phyloP scores from a whole-genome alignment of 768 basidiomycete genomes.

The Pleurotus eryngii region DNA sequence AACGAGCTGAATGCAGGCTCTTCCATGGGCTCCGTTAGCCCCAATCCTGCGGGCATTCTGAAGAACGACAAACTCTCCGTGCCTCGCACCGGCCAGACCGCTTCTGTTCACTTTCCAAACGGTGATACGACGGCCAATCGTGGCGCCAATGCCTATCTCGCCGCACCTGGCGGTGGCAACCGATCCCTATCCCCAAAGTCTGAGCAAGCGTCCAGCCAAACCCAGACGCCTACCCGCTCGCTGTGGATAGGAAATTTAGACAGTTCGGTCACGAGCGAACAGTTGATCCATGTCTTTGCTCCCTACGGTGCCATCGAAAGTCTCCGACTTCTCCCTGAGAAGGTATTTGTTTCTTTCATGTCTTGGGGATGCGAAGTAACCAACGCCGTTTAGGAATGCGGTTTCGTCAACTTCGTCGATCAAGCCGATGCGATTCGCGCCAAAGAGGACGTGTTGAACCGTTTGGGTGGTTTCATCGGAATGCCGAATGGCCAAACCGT shows the following conservation, averaged over 20 bases:
- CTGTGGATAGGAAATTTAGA: constrained; percentile 99
- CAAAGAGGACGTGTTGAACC: constrained; percentile 95
- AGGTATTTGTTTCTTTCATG: constrained; percentile 48
- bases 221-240: constrained; percentile 92
- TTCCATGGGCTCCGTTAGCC: constrained; percentile 32
- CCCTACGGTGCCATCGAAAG: constrained; percentile 98
- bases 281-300: constrained; percentile 93
- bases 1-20: constrained; percentile 45
- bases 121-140: constrained; percentile 55
- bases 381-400: constrained; percentile 71
- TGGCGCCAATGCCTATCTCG: constrained; percentile 55
- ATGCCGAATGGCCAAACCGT: constrained; percentile 96
- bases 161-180: constrained; percentile 64
- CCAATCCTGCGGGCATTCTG: constrained; percentile 50
- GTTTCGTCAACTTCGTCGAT: constrained; percentile 98
- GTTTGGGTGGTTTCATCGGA: constrained; percentile 90
- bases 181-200: constrained; percentile 83
- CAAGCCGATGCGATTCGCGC: constrained; percentile 95
- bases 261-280: constrained; percentile 89
- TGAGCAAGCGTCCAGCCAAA: constrained; percentile 66
- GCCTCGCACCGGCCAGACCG: constrained; percentile 43
- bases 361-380: background rate
- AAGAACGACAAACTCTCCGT: constrained; percentile 56
- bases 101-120: constrained; percentile 68
- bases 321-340: constrained; percentile 91